Evolutionary conservation across 2,329 filamentous ascomycete species (phyloP).

Genomic region (Periglandula ipomoeae): DNA sequence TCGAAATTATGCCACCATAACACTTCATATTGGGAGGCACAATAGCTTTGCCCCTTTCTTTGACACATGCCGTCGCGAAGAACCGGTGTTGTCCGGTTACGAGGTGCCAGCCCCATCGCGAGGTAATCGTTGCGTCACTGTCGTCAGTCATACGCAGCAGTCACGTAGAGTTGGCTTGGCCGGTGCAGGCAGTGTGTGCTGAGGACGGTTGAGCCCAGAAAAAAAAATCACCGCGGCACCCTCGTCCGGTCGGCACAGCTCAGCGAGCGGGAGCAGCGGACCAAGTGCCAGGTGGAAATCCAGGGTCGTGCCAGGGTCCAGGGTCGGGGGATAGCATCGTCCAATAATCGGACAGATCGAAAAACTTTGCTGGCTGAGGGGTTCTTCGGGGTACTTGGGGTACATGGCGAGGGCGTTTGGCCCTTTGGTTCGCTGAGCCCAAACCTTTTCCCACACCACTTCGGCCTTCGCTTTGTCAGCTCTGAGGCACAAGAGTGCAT

Average conservation of each 20-base stretch:
- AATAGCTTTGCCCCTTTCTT: background rate
- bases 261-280: background rate
- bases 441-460: slow-evolving; percentile 3
- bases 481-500: background rate
- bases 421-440: background rate
- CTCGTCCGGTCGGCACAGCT: background rate
- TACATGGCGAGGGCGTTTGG: slow-evolving; percentile 1
- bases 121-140: background rate
- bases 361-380: slow-evolving; percentile 3
- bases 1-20: too few species aligned
- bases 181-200: background rate
- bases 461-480: slow-evolving; percentile 1
- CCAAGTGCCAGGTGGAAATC: slow-evolving; percentile 5
- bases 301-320: slow-evolving; percentile 21
- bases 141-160: background rate
- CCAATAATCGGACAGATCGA: slow-evolving; percentile 31
- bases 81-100: background rate
- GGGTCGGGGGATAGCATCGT: slow-evolving; percentile 9
- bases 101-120: background rate
- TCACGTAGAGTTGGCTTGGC: background rate
- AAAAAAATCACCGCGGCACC: background rate
- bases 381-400: slow-evolving; percentile 7
- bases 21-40: background rate
- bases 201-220: background rate
- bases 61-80: background rate